Evolutionary conservation across 2,329 filamentous ascomycete genomes (phyloP).

Genomic region (Sporothrix phasma): DNA sequence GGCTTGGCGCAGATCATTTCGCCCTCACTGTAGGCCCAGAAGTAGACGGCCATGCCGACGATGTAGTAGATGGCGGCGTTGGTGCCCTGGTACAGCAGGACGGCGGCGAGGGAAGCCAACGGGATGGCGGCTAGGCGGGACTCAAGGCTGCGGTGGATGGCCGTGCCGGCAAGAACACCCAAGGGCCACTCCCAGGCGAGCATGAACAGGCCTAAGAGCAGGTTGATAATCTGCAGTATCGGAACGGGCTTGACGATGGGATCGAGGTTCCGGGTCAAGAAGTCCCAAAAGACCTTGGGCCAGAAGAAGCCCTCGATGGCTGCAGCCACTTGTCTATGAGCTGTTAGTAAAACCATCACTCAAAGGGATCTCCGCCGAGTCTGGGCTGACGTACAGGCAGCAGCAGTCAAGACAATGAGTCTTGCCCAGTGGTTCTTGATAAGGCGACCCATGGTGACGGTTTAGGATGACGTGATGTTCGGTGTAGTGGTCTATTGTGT

Average conservation of each 20-base stretch:
- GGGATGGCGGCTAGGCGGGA: conserved; percentile 75
- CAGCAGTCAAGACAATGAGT: conserved; percentile 81
- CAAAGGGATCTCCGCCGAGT: too few species aligned
- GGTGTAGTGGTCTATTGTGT: background rate
- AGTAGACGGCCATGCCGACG: conserved; percentile 77
- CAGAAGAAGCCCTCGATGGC: conserved; percentile 87
- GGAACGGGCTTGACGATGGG: conserved; percentile 78
- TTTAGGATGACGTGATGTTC: background rate
- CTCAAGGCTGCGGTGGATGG: conserved; percentile 79
- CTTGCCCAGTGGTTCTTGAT: conserved; percentile 99
- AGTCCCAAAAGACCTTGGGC: conserved; percentile 99
- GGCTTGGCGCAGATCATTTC: conserved; percentile 67
- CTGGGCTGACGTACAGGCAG: conserved; percentile 48
- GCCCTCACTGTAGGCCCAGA: conserved; percentile 95
- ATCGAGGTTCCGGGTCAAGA: conserved; percentile 83
- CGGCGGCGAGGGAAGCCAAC: conserved; percentile 60
- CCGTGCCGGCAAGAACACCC: conserved; percentile 61
- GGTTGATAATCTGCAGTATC: conserved; percentile 78
- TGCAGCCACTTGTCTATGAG: conserved; percentile 77
- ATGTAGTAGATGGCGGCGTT: conserved; percentile 89
- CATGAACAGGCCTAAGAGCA: conserved; percentile 68
- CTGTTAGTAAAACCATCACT: too few species aligned
- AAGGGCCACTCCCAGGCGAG: conserved; percentile 90
- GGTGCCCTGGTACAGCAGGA: conserved; percentile 82
- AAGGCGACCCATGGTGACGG: conserved; percentile 72